Conservation (phyloP, 1,284 basidiomycete genomes). For the Cutaneotrichosporon dermatis region DNA sequence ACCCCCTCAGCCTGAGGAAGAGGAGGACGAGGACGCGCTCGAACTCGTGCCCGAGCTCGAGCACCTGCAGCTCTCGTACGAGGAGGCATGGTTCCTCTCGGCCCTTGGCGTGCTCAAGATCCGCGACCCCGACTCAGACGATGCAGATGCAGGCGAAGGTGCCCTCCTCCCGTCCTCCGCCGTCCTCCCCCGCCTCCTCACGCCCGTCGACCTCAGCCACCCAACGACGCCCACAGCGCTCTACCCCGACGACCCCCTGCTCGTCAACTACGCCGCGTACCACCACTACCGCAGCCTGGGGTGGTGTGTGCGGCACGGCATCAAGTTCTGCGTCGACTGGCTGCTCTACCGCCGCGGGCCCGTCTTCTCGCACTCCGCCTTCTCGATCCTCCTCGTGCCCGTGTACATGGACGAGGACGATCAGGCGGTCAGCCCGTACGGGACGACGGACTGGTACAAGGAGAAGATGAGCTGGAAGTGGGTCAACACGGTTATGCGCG, state of each 20-base stretch:
- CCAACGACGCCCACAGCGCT: constrained; percentile 15
- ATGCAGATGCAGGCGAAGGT: too few species aligned
- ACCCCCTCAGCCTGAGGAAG: constrained; percentile 63
- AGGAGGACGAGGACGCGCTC: constrained; percentile 51
- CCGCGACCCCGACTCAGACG: not conserved
- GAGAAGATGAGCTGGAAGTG: constrained; percentile 86
- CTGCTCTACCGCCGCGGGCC: constrained; percentile 92
- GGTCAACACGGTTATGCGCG: constrained; percentile 94
- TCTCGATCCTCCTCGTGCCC: constrained; percentile 82
- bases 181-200: constrained; percentile 44
- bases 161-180: constrained; percentile 47
- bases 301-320: constrained; percentile 94
- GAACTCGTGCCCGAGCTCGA: constrained; percentile 65
- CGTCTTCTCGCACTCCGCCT: constrained; percentile 83
- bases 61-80: constrained; percentile 84
- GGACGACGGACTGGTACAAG: constrained; percentile 53
- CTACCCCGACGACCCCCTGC: constrained; percentile 77
- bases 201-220: constrained; percentile 36
- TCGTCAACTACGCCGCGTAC: constrained; percentile 84
- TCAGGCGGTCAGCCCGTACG: constrained; percentile 58
- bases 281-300: constrained; percentile 95
- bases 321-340: constrained; percentile 97
- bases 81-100: constrained; percentile 92
- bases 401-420: constrained; percentile 80
- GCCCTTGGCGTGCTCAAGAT: constrained; percentile 72